Evolutionary conservation across 345 rosid genomes (phyloP).

Genomic region (Capsella bursapastoris): DNA sequence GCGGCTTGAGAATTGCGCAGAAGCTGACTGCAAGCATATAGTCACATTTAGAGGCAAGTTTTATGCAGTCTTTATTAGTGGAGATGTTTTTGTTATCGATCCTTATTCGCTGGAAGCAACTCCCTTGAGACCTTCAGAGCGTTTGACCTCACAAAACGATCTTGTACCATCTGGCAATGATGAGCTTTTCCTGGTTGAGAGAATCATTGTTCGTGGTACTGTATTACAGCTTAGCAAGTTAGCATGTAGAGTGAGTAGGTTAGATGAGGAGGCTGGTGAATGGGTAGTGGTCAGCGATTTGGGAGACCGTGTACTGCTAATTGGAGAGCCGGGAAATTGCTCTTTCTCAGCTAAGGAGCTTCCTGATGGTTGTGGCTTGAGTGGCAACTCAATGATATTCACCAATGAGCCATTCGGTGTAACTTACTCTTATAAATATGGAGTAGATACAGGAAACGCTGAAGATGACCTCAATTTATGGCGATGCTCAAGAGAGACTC

Average conservation of each 20-base stretch:
- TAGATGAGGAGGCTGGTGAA: not conserved
- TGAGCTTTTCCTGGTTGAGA: not conserved
- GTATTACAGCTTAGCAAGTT: not conserved
- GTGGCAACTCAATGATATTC: not conserved
- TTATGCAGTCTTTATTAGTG: not conserved
- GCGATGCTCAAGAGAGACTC: not conserved
- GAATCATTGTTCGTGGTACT: not conserved
- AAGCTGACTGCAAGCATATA: not conserved
- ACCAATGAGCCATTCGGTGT: not conserved
- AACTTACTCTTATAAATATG: not conserved
- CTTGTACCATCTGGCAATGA: not conserved
- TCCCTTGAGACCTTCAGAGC: not conserved
- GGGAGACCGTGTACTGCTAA: not conserved
- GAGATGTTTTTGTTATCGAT: not conserved
- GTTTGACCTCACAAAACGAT: not conserved
- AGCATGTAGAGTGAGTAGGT: not conserved
- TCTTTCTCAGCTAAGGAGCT: not conserved
- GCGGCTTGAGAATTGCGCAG: no score
- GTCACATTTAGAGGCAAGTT: not conserved
- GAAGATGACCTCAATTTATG: not conserved
- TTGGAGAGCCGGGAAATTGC: not conserved
- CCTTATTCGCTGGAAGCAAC: not conserved
- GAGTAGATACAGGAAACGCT: not conserved
- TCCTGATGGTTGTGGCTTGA: slow-evolving; percentile 1
- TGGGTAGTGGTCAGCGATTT: not conserved